Conservation (phyloP, 2,329 filamentous ascomycete genomes). For the Hymenoscyphus occultus region DNA sequence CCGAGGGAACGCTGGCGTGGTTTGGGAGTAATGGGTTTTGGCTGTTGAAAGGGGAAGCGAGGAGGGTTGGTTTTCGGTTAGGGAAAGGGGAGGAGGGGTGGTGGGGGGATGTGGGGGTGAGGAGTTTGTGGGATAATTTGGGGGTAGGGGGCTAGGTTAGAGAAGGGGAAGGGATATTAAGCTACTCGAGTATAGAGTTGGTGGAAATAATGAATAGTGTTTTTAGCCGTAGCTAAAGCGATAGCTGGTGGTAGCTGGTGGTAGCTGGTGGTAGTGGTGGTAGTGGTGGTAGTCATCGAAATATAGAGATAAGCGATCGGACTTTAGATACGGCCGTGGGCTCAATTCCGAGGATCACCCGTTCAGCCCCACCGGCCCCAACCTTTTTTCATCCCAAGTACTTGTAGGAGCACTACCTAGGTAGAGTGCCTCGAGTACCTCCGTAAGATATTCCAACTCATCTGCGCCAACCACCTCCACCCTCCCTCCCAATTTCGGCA, state of each 20-base stretch:
- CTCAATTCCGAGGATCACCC: too few species aligned
- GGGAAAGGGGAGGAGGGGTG: conserved; percentile 18
- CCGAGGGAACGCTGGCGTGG: conserved; percentile 22
- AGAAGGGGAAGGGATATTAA: background rate
- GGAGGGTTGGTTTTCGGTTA: conserved; percentile 19
- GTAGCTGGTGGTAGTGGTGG: too few species aligned
- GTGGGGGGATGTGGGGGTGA: conserved; percentile 19
- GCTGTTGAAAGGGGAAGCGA: conserved; percentile 22
- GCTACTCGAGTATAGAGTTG: background rate
- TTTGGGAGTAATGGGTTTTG: conserved; percentile 27
- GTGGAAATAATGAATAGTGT: too few species aligned
- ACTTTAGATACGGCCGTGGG: too few species aligned
- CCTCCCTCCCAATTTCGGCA: background rate
- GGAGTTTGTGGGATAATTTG: conserved; percentile 28
- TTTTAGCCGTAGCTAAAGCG: too few species aligned
- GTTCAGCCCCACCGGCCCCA: too few species aligned
- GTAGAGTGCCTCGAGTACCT: background rate
- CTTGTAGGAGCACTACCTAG: too few species aligned
- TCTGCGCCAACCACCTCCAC: background rate
- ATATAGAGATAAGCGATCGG: too few species aligned
- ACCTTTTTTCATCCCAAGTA: background rate
- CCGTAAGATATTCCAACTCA: background rate
- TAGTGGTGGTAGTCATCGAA: too few species aligned
- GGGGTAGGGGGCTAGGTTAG: background rate
- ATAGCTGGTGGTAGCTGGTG: too few species aligned